Evolutionary conservation across 345 rosid genomes (phyloP).

Genomic region (Turnera subulata): DNA sequence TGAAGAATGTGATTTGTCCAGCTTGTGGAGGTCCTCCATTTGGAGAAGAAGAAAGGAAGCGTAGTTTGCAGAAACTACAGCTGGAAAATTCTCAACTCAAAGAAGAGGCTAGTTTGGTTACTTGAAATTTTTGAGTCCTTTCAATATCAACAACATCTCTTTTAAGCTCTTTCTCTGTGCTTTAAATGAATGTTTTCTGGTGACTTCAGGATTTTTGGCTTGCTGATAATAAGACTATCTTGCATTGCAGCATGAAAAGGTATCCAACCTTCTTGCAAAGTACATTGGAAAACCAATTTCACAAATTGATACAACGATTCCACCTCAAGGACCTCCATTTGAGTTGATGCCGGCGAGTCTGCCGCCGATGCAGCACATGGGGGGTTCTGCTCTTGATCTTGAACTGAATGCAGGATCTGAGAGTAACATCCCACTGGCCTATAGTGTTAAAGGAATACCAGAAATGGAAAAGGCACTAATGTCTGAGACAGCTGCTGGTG

Average conservation of each 20-base stretch:
- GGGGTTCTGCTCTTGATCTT: conserved; percentile 6
- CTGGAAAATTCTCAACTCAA: conserved; percentile 42
- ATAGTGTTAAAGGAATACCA: conserved; percentile 11
- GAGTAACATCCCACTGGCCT: neutral
- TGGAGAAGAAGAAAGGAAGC: conserved; percentile 41
- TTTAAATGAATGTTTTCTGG: neutral
- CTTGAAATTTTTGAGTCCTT: neutral
- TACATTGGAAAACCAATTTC: conserved; percentile 34
- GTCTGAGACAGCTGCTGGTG: conserved; percentile 41
- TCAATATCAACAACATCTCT: neutral
- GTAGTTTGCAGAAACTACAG: conserved; percentile 33
- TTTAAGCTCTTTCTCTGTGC: neutral
- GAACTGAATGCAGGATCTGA: conserved; percentile 5
- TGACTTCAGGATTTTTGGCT: neutral
- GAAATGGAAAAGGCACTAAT: conserved; percentile 34
- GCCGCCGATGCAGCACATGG: conserved; percentile 1
- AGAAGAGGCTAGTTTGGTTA: conserved; percentile 39
- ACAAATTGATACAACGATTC: conserved; percentile 10
- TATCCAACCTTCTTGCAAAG: conserved; percentile 29
- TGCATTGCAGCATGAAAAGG: conserved; percentile 47
- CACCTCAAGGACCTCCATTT: conserved; percentile 9
- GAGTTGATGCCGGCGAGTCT: conserved; percentile 4
- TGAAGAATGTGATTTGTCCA: conserved; percentile 54
- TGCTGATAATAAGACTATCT: neutral
- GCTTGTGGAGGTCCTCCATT: conserved; percentile 65